Conservation (phyloP, 805 yeast species). For the Saturnispora gosingensis region DNA sequence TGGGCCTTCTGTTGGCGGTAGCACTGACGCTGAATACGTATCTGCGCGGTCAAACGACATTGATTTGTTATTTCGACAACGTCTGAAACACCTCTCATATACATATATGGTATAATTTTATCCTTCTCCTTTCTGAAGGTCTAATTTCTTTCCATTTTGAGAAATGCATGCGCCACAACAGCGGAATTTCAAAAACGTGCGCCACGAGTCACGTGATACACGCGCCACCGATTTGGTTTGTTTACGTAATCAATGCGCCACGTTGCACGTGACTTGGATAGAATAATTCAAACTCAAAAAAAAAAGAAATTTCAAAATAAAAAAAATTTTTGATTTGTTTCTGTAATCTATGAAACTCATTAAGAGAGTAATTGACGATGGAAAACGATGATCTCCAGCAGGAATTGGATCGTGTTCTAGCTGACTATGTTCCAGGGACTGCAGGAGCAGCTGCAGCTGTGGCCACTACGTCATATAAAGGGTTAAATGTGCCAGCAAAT, state of each 20-base stretch:
- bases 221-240: not conserved
- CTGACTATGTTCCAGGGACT: constrained; percentile 7
- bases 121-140: not conserved
- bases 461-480: constrained; percentile 17
- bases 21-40: constrained; percentile 66
- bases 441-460: not conserved
- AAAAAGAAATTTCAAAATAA: not conserved
- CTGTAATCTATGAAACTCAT: not conserved
- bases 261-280: not conserved
- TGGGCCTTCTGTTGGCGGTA: constrained; percentile 71
- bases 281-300: not conserved
- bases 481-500: constrained; percentile 27
- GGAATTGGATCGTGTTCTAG: constrained; percentile 8
- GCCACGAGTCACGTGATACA: not conserved
- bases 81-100: not conserved
- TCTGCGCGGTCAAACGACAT: constrained; percentile 76
- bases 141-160: not conserved
- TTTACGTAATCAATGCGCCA: not conserved
- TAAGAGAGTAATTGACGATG: not conserved
- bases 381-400: constrained; percentile 9
- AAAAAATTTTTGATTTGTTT: not conserved
- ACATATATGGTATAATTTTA: not conserved
- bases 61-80: not conserved
- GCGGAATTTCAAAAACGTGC: not conserved
- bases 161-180: constrained; percentile 2